Percentiles rank a stretch among this genome's conserved stretches.
Conservation (phyloP, 495 filamentous ascomycete species). For the Trichoderma orchidacearum region DNA sequence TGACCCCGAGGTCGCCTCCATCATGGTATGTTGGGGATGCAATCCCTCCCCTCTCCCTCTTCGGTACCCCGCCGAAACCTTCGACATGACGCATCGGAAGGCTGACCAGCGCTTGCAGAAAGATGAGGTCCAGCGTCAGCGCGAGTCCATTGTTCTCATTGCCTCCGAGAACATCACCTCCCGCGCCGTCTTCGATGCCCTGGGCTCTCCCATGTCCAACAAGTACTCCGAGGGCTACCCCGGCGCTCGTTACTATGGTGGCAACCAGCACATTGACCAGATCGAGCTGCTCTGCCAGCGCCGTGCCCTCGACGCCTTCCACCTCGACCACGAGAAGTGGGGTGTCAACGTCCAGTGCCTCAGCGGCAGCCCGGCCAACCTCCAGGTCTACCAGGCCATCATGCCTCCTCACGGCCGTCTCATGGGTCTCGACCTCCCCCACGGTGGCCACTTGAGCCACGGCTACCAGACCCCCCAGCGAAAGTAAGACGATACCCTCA, state of each 20-base stretch:
- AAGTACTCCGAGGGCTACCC: conserved; percentile 99
- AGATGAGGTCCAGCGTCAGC: conserved; percentile 90
- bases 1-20: conserved; percentile 83
- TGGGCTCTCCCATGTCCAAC: conserved; percentile 87
- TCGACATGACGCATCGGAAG: conserved; percentile 1
- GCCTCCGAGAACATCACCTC: conserved; percentile 89
- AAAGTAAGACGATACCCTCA: conserved; percentile 53
- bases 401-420: conserved; percentile 93
- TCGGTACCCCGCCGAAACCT: neutral
- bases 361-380: conserved; percentile 84
- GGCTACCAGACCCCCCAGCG: conserved; percentile 88
- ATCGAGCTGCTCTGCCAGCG: conserved; percentile 94
- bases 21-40: conserved; percentile 86
- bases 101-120: conserved; percentile 39
- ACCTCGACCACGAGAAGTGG: conserved; percentile 78
- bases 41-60: too few species aligned
- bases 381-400: conserved; percentile 98
- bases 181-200: conserved; percentile 76
- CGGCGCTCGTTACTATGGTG: conserved; percentile 97
- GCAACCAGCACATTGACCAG: conserved; percentile 95
- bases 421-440: conserved; percentile 95
- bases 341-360: conserved; percentile 98
- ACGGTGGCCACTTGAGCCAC: conserved; percentile 95
- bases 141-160: conserved; percentile 96
- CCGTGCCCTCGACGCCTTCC: conserved; percentile 87